phyloP scores from a whole-genome alignment of 1,284 basidiomycete genomes.

The Cutaneotrichosporon daszewskae region DNA sequence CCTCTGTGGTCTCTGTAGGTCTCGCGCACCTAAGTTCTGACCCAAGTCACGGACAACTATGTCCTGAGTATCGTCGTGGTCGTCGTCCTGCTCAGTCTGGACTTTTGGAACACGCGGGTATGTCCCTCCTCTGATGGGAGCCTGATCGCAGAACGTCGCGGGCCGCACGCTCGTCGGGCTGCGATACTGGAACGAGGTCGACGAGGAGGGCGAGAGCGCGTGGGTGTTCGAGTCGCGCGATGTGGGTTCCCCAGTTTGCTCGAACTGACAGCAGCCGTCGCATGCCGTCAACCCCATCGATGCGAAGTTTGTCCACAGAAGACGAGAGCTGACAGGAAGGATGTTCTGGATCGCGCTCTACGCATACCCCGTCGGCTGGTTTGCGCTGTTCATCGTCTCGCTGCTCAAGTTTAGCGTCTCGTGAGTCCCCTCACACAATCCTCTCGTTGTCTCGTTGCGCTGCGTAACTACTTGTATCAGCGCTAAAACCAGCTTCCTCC shows the following conservation, averaged over 20 bases:
- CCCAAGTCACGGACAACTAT: slow-evolving; percentile 71
- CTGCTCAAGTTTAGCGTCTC: slow-evolving; percentile 78
- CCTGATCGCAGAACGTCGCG: slow-evolving; percentile 64
- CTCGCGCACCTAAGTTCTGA: no score
- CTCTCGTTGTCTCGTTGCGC: slow-evolving; percentile 12
- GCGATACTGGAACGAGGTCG: slow-evolving; percentile 95
- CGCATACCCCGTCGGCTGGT: slow-evolving; percentile 81
- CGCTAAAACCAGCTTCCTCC: slow-evolving; percentile 61
- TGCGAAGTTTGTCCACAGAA: slow-evolving; percentile 52
- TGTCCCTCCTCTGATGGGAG: slow-evolving; percentile 53
- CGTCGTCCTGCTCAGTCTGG: slow-evolving; percentile 83
- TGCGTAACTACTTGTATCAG: background rate
- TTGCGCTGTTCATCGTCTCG: slow-evolving; percentile 76
- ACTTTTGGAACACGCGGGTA: slow-evolving; percentile 86
- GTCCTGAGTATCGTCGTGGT: slow-evolving; percentile 88
- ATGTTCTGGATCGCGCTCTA: slow-evolving; percentile 67
- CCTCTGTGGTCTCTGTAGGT: slow-evolving; percentile 65
- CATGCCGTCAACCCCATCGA: slow-evolving; percentile 84
- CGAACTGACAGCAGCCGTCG: slow-evolving; percentile 60
- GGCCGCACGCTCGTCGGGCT: slow-evolving; percentile 85
- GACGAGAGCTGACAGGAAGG: slow-evolving; percentile 1
- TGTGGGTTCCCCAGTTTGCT: slow-evolving; percentile 51
- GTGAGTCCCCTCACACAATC: slow-evolving; percentile 51
- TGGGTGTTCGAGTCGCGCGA: slow-evolving; percentile 95
- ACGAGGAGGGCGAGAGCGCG: slow-evolving; percentile 88